phyloP scores from a whole-genome alignment of 2,329 filamentous ascomycete genomes.

The Drechslera avenae region DNA sequence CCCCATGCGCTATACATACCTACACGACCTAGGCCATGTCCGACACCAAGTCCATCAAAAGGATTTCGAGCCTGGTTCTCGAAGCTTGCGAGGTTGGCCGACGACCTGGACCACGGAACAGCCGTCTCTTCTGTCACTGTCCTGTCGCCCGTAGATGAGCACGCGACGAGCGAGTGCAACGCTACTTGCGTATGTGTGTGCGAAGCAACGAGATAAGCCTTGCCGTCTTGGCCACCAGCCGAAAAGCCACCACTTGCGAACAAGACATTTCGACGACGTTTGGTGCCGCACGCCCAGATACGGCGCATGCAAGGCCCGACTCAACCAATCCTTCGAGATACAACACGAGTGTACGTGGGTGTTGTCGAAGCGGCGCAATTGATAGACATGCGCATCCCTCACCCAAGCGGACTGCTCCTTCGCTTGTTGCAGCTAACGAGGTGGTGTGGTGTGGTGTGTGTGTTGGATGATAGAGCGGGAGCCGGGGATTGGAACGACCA shows the following conservation, averaged over 20 bases:
- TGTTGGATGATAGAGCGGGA: constrained; percentile 8
- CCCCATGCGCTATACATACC: constrained; percentile 4
- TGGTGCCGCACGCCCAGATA: background rate
- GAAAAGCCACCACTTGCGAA: constrained; percentile 8
- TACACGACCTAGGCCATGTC: background rate
- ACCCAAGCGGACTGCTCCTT: background rate
- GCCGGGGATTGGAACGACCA: constrained; percentile 10
- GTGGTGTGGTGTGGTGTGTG: background rate
- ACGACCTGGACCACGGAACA: constrained; percentile 4
- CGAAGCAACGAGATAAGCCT: constrained; percentile 5
- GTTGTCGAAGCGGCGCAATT: too few relatives aligned
- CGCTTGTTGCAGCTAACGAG: background rate
- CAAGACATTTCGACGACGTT: constrained; percentile 2
- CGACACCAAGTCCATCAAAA: too few relatives aligned
- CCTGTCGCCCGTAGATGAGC: too few relatives aligned
- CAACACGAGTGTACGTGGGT: background rate
- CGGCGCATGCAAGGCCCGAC: background rate
- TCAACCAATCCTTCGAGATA: constrained; percentile 5
- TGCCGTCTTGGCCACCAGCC: background rate
- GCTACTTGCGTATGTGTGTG: background rate
- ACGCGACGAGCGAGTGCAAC: background rate
- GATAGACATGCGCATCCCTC: background rate
- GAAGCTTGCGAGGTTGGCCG: constrained; percentile 2
- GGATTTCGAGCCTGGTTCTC: background rate
- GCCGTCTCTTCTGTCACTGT: too few relatives aligned